Evolutionary conservation across 1,284 basidiomycete genomes (phyloP).

Genomic region (Ganoderma leucocontextum): DNA sequence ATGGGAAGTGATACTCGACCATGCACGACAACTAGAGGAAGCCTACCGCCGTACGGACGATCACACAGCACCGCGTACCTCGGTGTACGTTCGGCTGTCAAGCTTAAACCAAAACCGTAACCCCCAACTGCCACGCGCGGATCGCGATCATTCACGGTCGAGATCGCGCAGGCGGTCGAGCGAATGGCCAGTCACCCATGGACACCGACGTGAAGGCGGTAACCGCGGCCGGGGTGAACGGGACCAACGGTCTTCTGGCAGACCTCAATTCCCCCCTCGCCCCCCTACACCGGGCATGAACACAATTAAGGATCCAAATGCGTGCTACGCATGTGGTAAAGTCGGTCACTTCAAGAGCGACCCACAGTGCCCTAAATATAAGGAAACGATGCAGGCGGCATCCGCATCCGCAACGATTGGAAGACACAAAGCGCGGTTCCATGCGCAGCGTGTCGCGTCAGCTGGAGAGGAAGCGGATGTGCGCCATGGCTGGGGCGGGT

Average conservation of each 20-base stretch:
- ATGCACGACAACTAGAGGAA: slow-evolving; percentile 13
- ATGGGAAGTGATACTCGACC: neutral
- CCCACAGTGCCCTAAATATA: slow-evolving; percentile 13
- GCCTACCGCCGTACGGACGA: neutral
- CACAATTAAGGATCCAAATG: neutral
- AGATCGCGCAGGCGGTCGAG: no score
- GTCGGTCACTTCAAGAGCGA: slow-evolving; percentile 13
- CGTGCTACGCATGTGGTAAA: slow-evolving; percentile 15
- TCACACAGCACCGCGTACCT: no score
- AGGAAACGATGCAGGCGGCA: no score
- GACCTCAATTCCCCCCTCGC: neutral
- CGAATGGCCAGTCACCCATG: no score
- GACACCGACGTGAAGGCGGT: no score
- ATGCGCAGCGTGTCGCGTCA: slow-evolving; percentile 2
- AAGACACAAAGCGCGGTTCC: slow-evolving; percentile 9
- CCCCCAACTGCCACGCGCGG: no score
- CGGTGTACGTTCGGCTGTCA: no score
- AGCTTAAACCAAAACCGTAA: no score
- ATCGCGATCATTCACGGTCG: no score
- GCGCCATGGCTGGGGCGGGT: slow-evolving; percentile 16
- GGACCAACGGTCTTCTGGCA: neutral
- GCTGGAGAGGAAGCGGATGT: neutral
- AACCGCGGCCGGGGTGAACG: no score
- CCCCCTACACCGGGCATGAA: neutral
- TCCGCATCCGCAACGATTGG: no score